Conservation (phyloP, 257 asterid genomes). For the Penstemon eatonii region DNA sequence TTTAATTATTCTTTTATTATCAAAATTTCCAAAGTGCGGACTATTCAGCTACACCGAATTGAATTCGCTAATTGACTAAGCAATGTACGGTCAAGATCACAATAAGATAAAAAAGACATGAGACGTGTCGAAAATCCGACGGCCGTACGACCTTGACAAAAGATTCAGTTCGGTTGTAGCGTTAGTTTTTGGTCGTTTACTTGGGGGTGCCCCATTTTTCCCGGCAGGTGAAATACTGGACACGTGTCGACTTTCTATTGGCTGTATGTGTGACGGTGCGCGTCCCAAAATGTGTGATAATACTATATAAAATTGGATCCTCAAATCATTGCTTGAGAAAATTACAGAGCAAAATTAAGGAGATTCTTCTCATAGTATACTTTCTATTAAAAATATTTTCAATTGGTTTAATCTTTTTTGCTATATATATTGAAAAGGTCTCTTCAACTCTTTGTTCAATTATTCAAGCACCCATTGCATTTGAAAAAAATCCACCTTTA, state of each 20-base stretch:
- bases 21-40: too few species aligned
- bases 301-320: too few species aligned
- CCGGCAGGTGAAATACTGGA: conserved; percentile 19
- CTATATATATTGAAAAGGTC: conserved; percentile 14
- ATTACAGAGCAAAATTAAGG: not conserved
- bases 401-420: not conserved
- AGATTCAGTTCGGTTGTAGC: not conserved
- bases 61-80: too few species aligned
- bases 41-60: too few species aligned
- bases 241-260: conserved; percentile 33
- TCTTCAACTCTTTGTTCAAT: not conserved
- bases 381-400: not conserved
- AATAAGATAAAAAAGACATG: too few species aligned
- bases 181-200: conserved; percentile 34
- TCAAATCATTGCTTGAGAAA: too few species aligned
- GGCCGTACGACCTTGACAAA: too few species aligned
- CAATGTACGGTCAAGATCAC: too few species aligned
- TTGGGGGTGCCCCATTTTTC: conserved; percentile 18
- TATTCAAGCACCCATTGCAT: not conserved
- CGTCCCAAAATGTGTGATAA: conserved; percentile 33
- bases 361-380: conserved; percentile 32
- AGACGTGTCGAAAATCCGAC: too few species aligned
- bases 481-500: conserved; percentile 3
- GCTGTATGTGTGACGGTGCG: not conserved
- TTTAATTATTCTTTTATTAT: too few species aligned